Evolutionary conservation across 2,329 filamentous ascomycete genomes (phyloP).

Genomic region (Aspergillus floridensis): DNA sequence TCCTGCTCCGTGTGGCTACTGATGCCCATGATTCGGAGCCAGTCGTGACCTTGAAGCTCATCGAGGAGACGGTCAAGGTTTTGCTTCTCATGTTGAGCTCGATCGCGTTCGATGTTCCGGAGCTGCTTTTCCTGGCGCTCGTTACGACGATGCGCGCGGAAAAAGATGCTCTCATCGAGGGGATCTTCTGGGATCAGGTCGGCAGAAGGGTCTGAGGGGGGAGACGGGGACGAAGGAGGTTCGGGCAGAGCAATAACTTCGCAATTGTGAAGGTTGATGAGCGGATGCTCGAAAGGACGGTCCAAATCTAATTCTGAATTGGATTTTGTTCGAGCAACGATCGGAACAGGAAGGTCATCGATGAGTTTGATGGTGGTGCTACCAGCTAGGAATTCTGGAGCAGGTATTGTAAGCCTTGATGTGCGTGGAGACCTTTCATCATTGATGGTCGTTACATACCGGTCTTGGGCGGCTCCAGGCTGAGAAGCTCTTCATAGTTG

Average conservation of each 20-base stretch:
- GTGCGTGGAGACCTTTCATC: no score
- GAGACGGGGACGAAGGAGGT: constrained; percentile 7
- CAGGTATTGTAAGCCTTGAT: background rate
- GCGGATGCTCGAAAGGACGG: constrained; percentile 37
- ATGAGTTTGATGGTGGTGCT: constrained; percentile 72
- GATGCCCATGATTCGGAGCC: constrained; percentile 88
- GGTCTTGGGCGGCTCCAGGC: constrained; percentile 73
- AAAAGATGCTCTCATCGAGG: constrained; percentile 55
- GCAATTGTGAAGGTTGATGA: constrained; percentile 38
- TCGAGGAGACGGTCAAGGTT: constrained; percentile 69
- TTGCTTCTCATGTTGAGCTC: constrained; percentile 64
- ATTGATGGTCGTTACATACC: constrained; percentile 50
- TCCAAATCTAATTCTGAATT: constrained; percentile 21
- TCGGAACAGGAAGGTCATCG: constrained; percentile 52
- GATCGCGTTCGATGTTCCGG: constrained; percentile 65
- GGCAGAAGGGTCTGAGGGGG: constrained; percentile 13
- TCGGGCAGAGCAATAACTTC: constrained; percentile 27
- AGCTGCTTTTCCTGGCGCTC: constrained; percentile 67
- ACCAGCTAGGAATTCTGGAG: constrained; percentile 65
- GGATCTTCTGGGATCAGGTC: constrained; percentile 47
- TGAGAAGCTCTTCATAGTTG: constrained; percentile 92
- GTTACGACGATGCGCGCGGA: constrained; percentile 58
- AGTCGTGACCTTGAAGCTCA: constrained; percentile 84
- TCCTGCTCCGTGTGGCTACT: constrained; percentile 79
- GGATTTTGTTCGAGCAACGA: constrained; percentile 1